Percentiles rank a stretch among this genome's conserved stretches.
phyloP scores from a whole-genome alignment of 768 basidiomycete genomes.

The Amanita molliuscula region DNA sequence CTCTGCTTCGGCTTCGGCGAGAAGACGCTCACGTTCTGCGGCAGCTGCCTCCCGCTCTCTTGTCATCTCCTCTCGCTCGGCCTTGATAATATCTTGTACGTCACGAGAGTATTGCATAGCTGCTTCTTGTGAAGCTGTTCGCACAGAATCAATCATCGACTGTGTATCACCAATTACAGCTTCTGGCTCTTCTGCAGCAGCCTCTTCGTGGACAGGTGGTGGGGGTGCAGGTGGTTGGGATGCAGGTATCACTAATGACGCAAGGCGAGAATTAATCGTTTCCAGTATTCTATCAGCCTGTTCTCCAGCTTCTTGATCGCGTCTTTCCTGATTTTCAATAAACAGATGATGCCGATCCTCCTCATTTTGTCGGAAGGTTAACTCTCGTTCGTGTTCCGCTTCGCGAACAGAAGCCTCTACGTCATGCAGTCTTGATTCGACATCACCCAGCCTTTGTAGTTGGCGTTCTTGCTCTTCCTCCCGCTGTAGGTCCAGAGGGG shows the following conservation, averaged over 20 bases:
- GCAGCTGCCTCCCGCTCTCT: constrained; percentile 43
- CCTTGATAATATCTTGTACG: constrained; percentile 44
- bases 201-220: constrained; percentile 10
- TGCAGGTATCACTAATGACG: constrained; percentile 20
- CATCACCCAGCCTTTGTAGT: constrained; percentile 45
- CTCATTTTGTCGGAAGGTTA: constrained; percentile 54
- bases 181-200: constrained; percentile 11
- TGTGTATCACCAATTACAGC: constrained; percentile 22
- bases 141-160: constrained; percentile 14
- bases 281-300: constrained; percentile 36
- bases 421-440: constrained; percentile 39
- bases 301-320: constrained; percentile 45
- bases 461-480: constrained; percentile 42
- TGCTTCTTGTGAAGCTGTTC: constrained; percentile 38
- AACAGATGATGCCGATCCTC: constrained; percentile 55
- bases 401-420: constrained; percentile 40
- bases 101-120: constrained; percentile 46
- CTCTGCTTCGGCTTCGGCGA: constrained; percentile 40
- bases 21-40: constrained; percentile 43
- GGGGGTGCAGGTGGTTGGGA: constrained; percentile 16
- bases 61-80: constrained; percentile 50
- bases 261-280: constrained; percentile 27
- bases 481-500: constrained; percentile 28
- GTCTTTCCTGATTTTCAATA: constrained; percentile 43
- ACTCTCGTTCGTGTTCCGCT: constrained; percentile 55